A percentile compares a stretch with the other conserved stretches of the same genome.
phyloP scores from a whole-genome alignment of 306 rosid genomes.

The Mucuna pruriens region DNA sequence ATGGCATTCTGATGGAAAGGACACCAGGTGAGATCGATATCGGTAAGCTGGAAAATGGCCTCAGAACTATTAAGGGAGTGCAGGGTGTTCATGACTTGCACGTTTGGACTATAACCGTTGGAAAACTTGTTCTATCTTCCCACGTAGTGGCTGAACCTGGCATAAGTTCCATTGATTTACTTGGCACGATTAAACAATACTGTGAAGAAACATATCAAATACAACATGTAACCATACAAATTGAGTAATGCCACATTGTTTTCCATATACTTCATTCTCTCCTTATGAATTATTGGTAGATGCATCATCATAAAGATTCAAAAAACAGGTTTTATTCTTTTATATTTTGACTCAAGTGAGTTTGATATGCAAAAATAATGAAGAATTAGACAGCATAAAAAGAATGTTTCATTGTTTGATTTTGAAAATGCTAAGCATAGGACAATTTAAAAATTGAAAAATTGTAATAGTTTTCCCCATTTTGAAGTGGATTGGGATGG shows the following conservation, averaged over 20 bases:
- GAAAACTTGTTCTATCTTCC: conserved; percentile 76
- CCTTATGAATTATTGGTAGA: not conserved
- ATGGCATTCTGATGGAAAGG: conserved; percentile 76
- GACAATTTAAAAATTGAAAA: not conserved
- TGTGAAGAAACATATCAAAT: conserved; percentile 66
- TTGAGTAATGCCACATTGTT: conserved; percentile 52
- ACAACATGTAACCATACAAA: conserved; percentile 81
- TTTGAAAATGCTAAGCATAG: not conserved
- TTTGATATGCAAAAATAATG: not conserved
- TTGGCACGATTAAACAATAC: conserved; percentile 54
- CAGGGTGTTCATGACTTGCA: conserved; percentile 75
- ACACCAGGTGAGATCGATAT: conserved; percentile 69
- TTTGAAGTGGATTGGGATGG: no score
- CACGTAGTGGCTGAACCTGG: conserved; percentile 71
- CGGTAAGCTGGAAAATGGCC: conserved; percentile 54
- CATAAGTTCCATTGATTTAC: conserved; percentile 52
- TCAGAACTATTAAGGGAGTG: conserved; percentile 77
- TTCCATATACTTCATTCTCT: not conserved
- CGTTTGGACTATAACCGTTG: conserved; percentile 83
- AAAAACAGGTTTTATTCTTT: not conserved
- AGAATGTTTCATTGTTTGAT: not conserved
- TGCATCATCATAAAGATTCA: not conserved
- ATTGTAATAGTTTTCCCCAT: no score
- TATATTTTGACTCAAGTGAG: not conserved
- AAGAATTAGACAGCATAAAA: not conserved